A percentile compares a stretch with the other conserved stretches of the same genome.
These are phyloP conservation scores for Phialophora chinensis DNA, from an alignment of 2,329 filamentous ascomycete genomes.

Conservation along the genomic window DNA sequence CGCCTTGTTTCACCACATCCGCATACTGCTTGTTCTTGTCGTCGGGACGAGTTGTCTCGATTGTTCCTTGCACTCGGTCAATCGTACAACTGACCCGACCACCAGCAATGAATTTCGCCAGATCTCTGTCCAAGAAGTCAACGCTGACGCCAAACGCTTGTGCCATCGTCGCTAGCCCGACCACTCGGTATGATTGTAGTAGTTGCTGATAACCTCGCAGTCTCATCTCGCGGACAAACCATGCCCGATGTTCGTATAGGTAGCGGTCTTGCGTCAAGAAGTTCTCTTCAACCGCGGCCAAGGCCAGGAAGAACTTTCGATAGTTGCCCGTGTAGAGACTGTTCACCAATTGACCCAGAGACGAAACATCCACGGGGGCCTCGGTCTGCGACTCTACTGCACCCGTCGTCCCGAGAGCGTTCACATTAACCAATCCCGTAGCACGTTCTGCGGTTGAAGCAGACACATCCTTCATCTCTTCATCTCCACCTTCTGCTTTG, in stretches of 20 bases:
- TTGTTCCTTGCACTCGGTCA: constrained; percentile 93
- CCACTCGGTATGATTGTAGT: constrained; percentile 94
- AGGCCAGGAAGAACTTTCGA: constrained; percentile 87
- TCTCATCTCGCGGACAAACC: constrained; percentile 99
- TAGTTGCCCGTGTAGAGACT: constrained; percentile 95
- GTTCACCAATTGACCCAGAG: constrained; percentile 84
- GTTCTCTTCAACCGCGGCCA: constrained; percentile 87
- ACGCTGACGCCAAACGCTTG: constrained; percentile 96
- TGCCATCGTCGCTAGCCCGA: constrained; percentile 97
- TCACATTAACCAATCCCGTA: constrained; percentile 83
- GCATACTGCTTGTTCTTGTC: constrained; percentile 99
- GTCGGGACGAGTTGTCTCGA: constrained; percentile 96
- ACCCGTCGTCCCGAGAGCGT: constrained; percentile 72
- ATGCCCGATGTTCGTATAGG: constrained; percentile 91
- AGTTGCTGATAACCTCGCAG: constrained; percentile 95
- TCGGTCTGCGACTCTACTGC: constrained; percentile 73
- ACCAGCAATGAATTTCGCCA: constrained; percentile 95
- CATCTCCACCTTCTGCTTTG: constrained; percentile 81
- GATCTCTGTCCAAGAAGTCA: constrained; percentile 94
- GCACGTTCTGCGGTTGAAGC: constrained; percentile 58
- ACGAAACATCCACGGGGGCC: constrained; percentile 83
- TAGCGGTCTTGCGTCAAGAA: constrained; percentile 96
- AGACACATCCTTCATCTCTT: constrained; percentile 72
- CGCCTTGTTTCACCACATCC: constrained; percentile 95
- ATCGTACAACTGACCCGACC: constrained; percentile 96